Evolutionary conservation across 2,329 filamentous ascomycete genomes (phyloP), one percentile per base, ranked within the genome.

Genomic region (Rasamsonia emersonii): DNA sequence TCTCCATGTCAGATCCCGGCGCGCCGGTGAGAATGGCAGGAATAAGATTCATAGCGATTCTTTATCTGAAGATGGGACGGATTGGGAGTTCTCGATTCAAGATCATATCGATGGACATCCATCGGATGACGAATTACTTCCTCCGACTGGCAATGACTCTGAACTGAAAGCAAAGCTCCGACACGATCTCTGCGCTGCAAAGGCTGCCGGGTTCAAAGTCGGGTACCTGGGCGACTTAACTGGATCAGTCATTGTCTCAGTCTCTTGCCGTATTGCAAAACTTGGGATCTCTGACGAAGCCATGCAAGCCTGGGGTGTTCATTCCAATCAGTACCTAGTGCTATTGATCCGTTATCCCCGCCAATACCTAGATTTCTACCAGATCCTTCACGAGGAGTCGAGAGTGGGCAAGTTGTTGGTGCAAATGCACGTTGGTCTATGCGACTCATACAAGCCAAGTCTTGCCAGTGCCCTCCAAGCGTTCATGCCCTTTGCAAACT

Each of bases 391-490:
- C 0, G 53, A 61, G 33, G 50, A 67, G 34, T 49, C 51, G 23
- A 42, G 44, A 28, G 51, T 47, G 36, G 54, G 47, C 26, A 55
- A 59, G 11, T 42, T 55, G 29, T 24, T 36, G 49, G 42, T 75
- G n/a, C 61, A 68, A 3, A 79, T 88, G 51, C 71, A 77, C 5
- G 67, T 91, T 15, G 82, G 83, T 1, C 73, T 83, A 33, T 80
- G 81, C 46, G 61, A 69, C n/a, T 67, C 59, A 3, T 84, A 88
- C 54, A 91, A 88, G 45, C 84, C 86, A 1, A 74, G 71, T 1
- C 31, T 69, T 1, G 43, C 59, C 3, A 70, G 77, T 28, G 74
- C 73, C 1, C 58, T 67, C 19, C 49, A 59, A 4, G 67, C 68
- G 0, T 80, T 82, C 18, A 14, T 11, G 13, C 32, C 19, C 25